Base-by-base conservation (phyloP, 2,329 filamentous ascomycete genomes). In the Aspergillus sp. region DNA sequence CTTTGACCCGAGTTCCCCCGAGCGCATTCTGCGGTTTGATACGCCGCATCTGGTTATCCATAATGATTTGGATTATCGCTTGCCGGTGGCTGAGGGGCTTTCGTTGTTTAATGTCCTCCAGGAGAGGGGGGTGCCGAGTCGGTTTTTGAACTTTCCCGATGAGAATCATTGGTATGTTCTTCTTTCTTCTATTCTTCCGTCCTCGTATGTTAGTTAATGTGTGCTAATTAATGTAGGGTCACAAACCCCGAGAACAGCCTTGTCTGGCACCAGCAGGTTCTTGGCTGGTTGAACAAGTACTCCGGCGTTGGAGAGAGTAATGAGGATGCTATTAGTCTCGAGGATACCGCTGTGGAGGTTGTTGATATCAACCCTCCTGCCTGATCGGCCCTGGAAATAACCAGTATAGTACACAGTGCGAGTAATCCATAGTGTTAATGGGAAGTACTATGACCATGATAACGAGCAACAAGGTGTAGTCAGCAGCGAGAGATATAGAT, bases 31-130 rank as follows among this genome's bases (percentile, higher is more conserved):
- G 45, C 81, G 90, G 62, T 96, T 91, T 89, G 78, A 82, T 1
- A 96, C 91, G 1, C 93, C 93, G 0, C 87, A 91, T 72, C 81
- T 97, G 61, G 84, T 93, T 54, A 89, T 96, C 60, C 93, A 97
- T 75, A 92, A 85, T 70, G 90, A 92, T 66, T 81, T 91, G 39
- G 93, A 96, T 73, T 96, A 93, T 72, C 84, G 92, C n/a, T 79
- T 96, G 14, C 86, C 91, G 3, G 86, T 96, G 31, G 84, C 87
- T 0, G 92, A 96, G 71, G 91, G 91, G 0, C 71, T 96, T 50
- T 83, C 88, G 6, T 86, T 90, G 59, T 96, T 95, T 79, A 93
- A 95, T 65, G 84, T 91, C 11, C 78, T 96, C 27, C 91, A 96
- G 74, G 83, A 84, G 4, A 83, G 84, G 39, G 86, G 86, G 1